Base-by-base conservation (phyloP, 805 yeast species). In the Saccharomycopsis fermentans region DNA sequence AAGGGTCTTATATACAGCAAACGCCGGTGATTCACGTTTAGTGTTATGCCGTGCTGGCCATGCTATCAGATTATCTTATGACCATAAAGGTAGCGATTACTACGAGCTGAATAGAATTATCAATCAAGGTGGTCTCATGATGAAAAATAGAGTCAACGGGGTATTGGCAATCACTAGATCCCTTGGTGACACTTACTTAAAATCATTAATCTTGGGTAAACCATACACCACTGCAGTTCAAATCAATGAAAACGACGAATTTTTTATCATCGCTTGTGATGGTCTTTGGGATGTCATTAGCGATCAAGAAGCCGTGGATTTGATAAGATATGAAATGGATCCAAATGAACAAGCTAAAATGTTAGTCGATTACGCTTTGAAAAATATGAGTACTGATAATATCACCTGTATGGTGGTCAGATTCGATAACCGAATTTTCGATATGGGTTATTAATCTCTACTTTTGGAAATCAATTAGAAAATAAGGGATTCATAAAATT, bases 241-340 rank as follows among this genome's bases (percentile, higher is more conserved):
- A 66, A 75, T 94, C 34, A 77, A 77, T 26, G 71, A 70, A 1
- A 75, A 73, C 11, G 97, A 91, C 69, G 86, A 86, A 64, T 89
- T 88, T 67, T 70, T 92, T 66, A 90, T 92, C 55, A 73, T 92
- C 60, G 98, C 97, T 0, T 94, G 98, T 70, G 99, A 92, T 71
- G 99, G 99, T 0, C 73, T 92, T 11, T 92, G 98, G 98, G 99
- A 92, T 70, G 97, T 92, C 4, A 79, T 91, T 55, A 77, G 83
- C 8, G 99, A 94, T 68, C 86, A 82, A 63, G 80, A 81, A 58
- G 98, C 98, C 0, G 87, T 94, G 59, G 84, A 84, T 58, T 70
- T 85, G 64, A 84, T 89, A 4, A 74, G 77, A 54, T 76, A 77
- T 47, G 73, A 80, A 12, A 58, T 66, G 8, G 82, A 84, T 64